A percentile compares a stretch with the other conserved stretches of the same genome.
Conservation (phyloP, 495 filamentous ascomycete species). For the Neurospora sp. region DNA sequence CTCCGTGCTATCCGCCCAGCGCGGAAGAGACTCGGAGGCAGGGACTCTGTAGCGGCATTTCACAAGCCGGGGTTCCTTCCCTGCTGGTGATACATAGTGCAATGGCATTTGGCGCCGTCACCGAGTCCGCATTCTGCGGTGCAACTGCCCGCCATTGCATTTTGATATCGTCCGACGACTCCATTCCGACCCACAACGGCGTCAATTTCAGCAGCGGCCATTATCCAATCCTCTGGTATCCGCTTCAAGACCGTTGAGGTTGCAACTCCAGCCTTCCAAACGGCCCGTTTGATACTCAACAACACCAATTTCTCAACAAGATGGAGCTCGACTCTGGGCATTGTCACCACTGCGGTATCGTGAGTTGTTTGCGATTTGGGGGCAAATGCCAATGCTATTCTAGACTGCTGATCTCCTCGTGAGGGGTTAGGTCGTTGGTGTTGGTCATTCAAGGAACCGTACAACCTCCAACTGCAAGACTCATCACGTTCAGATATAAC, state of each 20-base stretch:
- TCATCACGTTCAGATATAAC: not conserved
- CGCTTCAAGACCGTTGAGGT: not conserved
- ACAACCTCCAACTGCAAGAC: not conserved
- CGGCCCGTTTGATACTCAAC: not conserved
- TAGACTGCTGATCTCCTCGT: not conserved
- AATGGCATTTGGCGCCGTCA: not conserved
- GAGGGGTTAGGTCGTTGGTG: not conserved
- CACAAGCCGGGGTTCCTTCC: not conserved
- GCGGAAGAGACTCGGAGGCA: not conserved
- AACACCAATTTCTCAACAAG: not conserved
- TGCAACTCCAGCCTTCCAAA: not conserved
- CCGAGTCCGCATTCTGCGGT: not conserved
- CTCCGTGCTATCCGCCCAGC: not conserved
- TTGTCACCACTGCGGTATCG: not conserved
- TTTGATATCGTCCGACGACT: not conserved
- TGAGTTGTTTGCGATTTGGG: not conserved
- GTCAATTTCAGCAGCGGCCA: not conserved
- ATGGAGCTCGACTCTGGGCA: not conserved
- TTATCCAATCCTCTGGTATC: not conserved
- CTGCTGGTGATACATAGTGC: not conserved
- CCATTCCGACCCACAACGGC: not conserved
- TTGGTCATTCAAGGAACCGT: not conserved
- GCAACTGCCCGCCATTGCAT: not conserved
- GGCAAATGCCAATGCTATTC: not conserved
- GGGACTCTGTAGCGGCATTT: not conserved